Evolutionary conservation across 768 basidiomycete genomes (phyloP).

Genomic region (Macrolepiota dolichaula): DNA sequence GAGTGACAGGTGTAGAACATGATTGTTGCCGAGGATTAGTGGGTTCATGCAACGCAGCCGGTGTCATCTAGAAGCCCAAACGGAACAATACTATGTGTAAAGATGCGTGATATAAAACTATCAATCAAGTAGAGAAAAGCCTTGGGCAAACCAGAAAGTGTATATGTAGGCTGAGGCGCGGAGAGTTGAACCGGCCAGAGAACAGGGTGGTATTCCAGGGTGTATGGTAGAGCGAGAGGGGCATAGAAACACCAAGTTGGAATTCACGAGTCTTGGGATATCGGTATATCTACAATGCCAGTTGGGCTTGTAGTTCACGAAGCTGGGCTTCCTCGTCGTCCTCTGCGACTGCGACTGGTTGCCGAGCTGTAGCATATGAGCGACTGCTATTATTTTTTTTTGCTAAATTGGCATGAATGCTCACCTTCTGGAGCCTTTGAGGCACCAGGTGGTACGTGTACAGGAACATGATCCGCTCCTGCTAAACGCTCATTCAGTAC

Average conservation of each 20-base stretch:
- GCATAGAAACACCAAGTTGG: conserved; percentile 6
- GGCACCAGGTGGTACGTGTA: conserved; percentile 74
- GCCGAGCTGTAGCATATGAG: conserved; percentile 12
- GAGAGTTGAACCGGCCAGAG: neutral
- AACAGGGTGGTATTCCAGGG: conserved; percentile 1
- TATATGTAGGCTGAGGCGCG: neutral
- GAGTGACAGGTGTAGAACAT: neutral
- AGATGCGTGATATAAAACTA: neutral
- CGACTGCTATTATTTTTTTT: neutral
- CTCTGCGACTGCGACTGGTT: conserved; percentile 46
- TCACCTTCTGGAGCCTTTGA: conserved; percentile 45
- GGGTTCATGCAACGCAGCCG: neutral
- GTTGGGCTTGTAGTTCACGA: conserved; percentile 79
- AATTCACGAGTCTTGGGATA: neutral
- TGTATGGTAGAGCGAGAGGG: conserved; percentile 18
- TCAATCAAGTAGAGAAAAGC: neutral
- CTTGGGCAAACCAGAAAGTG: neutral
- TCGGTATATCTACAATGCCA: conserved; percentile 63
- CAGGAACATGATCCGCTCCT: conserved; percentile 86
- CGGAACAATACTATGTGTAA: neutral
- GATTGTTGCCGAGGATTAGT: neutral
- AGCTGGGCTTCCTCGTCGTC: conserved; percentile 93
- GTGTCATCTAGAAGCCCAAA: neutral
- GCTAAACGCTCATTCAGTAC: conserved; percentile 80
- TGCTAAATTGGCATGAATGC: conserved; percentile 20